A percentile compares a stretch with the other conserved stretches of the same genome.
phyloP scores from a whole-genome alignment of 2,329 filamentous ascomycete species.

The Trichoderma hamatum region DNA sequence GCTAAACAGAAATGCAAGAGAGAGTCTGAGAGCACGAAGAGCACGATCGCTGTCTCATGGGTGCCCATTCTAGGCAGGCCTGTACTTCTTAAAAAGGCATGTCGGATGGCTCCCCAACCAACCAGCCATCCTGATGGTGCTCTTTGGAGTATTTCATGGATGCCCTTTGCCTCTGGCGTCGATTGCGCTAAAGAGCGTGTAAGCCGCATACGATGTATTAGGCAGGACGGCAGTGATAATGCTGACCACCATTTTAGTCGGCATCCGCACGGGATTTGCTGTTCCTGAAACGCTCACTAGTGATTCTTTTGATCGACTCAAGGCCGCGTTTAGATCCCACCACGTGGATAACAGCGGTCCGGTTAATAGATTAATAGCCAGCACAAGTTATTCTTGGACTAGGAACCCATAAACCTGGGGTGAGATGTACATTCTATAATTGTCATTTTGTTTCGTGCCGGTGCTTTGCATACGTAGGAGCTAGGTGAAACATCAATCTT shows the following conservation, averaged over 20 bases:
- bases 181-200: not conserved
- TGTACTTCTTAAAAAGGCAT: conserved; percentile 1
- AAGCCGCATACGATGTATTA: not conserved
- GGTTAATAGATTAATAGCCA: not conserved
- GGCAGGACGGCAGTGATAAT: not conserved
- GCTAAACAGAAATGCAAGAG: not conserved
- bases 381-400: not conserved
- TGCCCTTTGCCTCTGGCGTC: not conserved
- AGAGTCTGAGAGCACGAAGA: not conserved
- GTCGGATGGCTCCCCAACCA: not conserved
- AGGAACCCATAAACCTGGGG: not conserved
- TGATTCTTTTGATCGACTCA: conserved; percentile 8
- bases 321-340: conserved; percentile 7
- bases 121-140: not conserved
- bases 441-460: not conserved
- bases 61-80: not conserved
- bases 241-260: conserved; percentile 22
- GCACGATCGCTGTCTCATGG: not conserved
- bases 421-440: not conserved
- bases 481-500: not conserved
- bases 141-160: not conserved
- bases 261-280: not conserved
- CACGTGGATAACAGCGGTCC: conserved; percentile 3
- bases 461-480: not conserved
- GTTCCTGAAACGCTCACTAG: conserved; percentile 12